Conservation (phyloP, 2,329 filamentous ascomycete species). For the Rhynchosporium secalis region DNA sequence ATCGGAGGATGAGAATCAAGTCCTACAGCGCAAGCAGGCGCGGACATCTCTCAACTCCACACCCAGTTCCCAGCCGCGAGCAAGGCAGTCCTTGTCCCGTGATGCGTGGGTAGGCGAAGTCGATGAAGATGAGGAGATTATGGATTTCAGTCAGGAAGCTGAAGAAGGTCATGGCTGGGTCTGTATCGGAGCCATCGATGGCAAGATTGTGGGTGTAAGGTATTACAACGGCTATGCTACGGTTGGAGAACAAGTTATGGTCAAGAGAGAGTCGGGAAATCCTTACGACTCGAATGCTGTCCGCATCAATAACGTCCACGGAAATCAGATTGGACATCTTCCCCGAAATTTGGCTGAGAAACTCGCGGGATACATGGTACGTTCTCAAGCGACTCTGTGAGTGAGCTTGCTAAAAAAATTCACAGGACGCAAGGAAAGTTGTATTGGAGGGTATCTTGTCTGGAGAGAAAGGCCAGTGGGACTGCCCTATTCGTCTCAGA, state of each 20-base stretch:
- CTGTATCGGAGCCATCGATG: conserved; percentile 40
- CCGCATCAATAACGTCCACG: conserved; percentile 73
- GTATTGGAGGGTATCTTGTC: conserved; percentile 68
- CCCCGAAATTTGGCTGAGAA: conserved; percentile 67
- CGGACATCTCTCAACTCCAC: conserved; percentile 21
- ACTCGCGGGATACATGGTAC: conserved; percentile 70
- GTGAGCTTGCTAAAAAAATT: conserved; percentile 23
- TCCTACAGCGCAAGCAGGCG: conserved; percentile 34
- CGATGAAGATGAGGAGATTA: conserved; percentile 34
- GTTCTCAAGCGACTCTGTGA: conserved; percentile 23
- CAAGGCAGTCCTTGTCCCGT: conserved; percentile 29
- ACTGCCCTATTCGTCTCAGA: conserved; percentile 70
- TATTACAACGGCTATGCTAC: conserved; percentile 66
- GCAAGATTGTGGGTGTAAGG: conserved; percentile 51
- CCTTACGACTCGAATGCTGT: conserved; percentile 75
- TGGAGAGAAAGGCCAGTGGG: conserved; percentile 64
- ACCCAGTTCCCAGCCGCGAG: conserved; percentile 23
- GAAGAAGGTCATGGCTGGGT: conserved; percentile 38
- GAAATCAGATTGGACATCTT: conserved; percentile 76
- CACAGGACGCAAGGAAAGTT: conserved; percentile 56
- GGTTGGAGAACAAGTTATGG: conserved; percentile 61
- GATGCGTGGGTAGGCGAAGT: conserved; percentile 28
- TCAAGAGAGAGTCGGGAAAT: conserved; percentile 67
- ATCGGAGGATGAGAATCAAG: conserved; percentile 39
- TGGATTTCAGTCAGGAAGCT: conserved; percentile 37